Evolutionary conservation across 306 rosid species (phyloP), one percentile per base, ranked within the genome.

Genomic region (Pachyrhizus erosus): DNA sequence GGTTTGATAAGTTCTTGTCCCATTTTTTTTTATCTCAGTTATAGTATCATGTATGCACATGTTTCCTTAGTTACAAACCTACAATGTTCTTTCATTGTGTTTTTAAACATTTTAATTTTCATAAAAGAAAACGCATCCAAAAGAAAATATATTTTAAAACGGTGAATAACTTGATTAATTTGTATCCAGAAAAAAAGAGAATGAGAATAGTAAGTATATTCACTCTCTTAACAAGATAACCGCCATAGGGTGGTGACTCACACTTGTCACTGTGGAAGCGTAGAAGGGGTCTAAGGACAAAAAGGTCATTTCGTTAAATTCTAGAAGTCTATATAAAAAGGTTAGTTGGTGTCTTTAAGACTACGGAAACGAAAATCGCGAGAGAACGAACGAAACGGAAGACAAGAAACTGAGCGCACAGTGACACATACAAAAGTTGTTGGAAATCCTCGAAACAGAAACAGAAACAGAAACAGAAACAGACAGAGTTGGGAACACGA

Each of bases 181-280:
- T 67, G 4, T 37, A 39, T 1, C 70, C 70, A 64, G 43, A 65
- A 17, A 65, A 37, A 71, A 26, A 48, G 9, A 73, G 7, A 29
- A 29, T 5, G 40, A 2, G 12, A 51, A 66, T 4, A 67, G 49
- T n/a, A 33, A n/a, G 34, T 42, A 42, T 61, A 61, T 61, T 61
- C 42, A 62, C 69, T 61, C 42, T 29, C 69, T 13, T 8, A 76
- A 70, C 49, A 24, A 46, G 71, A 20, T 21, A 76, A 80, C 71
- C 62, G 77, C 71, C 70, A 57, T 21, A 2, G 23, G 21, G 61
- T 31, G 21, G 61, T 31, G 74, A 62, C 17, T 67, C 27, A n/a
- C 27, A n/a, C 73, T 67, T 33, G 29, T 40, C 34, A 34, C 52
- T 3, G 13, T 2, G 2, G 1, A 69, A 1, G 21, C 31, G 20